A percentile compares a stretch with the other conserved stretches of the same genome.
Conservation (phyloP, 768 basidiomycete genomes). For the Boletus huronensis region DNA sequence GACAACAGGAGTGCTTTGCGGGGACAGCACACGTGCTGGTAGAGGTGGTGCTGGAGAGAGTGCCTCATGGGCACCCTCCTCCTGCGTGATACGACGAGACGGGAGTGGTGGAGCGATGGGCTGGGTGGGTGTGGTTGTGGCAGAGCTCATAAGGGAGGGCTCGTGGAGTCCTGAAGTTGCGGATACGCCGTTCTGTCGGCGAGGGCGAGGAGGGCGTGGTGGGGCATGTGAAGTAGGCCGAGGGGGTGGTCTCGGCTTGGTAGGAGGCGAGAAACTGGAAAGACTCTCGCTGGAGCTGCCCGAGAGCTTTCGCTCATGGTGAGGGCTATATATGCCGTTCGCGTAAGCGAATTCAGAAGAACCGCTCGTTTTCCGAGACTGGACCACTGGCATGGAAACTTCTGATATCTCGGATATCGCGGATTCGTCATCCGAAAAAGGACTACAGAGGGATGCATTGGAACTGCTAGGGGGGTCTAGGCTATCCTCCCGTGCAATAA, state of each 20-base stretch:
- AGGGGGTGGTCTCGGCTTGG: slow-evolving; percentile 23
- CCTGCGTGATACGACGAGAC: slow-evolving; percentile 25
- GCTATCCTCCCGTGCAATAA: slow-evolving; percentile 22
- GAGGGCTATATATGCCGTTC: not conserved
- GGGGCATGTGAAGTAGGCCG: slow-evolving; percentile 17
- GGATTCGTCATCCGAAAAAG: slow-evolving; percentile 32
- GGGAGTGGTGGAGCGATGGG: slow-evolving; percentile 40
- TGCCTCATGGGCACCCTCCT: slow-evolving; percentile 6
- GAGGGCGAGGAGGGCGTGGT: slow-evolving; percentile 24
- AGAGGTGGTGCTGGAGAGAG: slow-evolving; percentile 22
- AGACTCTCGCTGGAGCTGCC: slow-evolving; percentile 25
- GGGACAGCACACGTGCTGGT: slow-evolving; percentile 35
- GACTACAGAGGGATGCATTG: slow-evolving; percentile 23
- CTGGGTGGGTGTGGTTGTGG: slow-evolving; percentile 13
- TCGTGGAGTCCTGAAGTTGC: not conserved
- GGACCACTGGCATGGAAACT: slow-evolving; percentile 1
- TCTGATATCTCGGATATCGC: slow-evolving; percentile 25
- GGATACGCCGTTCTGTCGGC: slow-evolving; percentile 7
- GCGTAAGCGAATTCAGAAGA: not conserved
- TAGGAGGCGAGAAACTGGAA: slow-evolving; percentile 3
- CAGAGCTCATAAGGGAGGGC: not conserved
- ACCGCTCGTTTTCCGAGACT: slow-evolving; percentile 5
- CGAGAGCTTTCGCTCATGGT: slow-evolving; percentile 12
- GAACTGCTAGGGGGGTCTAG: slow-evolving; percentile 19
- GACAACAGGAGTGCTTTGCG: slow-evolving; percentile 9